Conservation (phyloP, 805 yeast species). For the Lachancea thermotolerans region DNA sequence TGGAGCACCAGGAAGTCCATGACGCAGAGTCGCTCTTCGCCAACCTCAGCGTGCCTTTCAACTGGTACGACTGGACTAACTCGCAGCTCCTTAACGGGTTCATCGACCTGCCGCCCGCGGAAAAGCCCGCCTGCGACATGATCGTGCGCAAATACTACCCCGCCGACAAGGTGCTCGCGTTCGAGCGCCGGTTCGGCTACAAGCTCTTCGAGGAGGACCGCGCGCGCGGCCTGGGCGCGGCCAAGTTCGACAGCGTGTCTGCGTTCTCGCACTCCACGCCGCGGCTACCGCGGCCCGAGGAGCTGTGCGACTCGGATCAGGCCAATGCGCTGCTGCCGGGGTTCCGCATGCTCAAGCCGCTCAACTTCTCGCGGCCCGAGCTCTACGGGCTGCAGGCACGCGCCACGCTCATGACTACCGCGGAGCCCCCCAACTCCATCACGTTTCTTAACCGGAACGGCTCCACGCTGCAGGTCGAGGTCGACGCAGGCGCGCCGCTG, state of each 20-base stretch:
- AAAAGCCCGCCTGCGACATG: conserved; percentile 17
- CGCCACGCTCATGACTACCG: conserved; percentile 1
- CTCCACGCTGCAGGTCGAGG: conserved; percentile 4
- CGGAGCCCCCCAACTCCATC: conserved; percentile 6
- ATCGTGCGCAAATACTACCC: conserved; percentile 22
- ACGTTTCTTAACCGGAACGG: conserved; percentile 8
- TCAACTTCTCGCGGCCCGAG: conserved; percentile 10
- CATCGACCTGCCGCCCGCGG: conserved; percentile 34
- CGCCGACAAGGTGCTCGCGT: conserved; percentile 11
- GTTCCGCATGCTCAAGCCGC: conserved; percentile 3
- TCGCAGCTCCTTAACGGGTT: conserved; percentile 30
- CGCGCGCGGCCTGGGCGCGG: conserved; percentile 12
- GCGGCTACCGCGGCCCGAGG: background rate
- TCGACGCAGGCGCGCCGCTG: background rate
- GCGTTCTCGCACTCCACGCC: background rate
- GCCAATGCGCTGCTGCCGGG: conserved; percentile 7
- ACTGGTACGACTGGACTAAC: conserved; percentile 55
- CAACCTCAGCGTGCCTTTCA: conserved; percentile 36
- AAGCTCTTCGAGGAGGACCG: conserved; percentile 20
- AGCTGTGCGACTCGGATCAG: conserved; percentile 3
- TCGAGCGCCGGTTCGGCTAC: conserved; percentile 19
- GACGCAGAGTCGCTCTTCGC: background rate
- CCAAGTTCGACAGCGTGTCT: conserved; percentile 12
- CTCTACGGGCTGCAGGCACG: conserved; percentile 9
- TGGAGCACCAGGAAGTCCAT: background rate